phyloP scores from a whole-genome alignment of 208 protist genomes.

The Leishmania aethiopica region DNA sequence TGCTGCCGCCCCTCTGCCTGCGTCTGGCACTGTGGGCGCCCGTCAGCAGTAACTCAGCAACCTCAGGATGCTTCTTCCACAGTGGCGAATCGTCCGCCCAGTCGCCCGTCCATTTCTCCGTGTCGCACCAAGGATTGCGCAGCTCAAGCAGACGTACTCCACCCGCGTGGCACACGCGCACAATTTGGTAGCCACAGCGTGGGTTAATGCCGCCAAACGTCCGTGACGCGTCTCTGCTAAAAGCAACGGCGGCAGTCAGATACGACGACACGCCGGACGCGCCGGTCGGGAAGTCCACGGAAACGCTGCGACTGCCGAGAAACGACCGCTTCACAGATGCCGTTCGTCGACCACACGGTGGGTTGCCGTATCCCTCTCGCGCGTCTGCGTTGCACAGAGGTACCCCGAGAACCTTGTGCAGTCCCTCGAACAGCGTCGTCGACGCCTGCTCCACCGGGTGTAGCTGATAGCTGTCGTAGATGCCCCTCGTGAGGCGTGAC shows the following conservation, averaged over 20 bases:
- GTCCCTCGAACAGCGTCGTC: conserved; percentile 10
- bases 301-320: not conserved
- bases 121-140: conserved; percentile 38
- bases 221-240: conserved; percentile 39
- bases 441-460: conserved; percentile 22
- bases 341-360: not conserved
- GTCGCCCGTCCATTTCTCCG: conserved; percentile 63
- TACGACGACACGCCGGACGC: not conserved
- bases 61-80: conserved; percentile 69
- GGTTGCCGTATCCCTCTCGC: too few species aligned
- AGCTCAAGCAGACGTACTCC: conserved; percentile 70
- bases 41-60: conserved; percentile 43
- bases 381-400: not conserved
- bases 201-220: conserved; percentile 57
- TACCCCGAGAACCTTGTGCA: conserved; percentile 8
- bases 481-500: conserved; percentile 22
- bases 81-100: conserved; percentile 73
- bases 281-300: conserved; percentile 7
- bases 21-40: conserved; percentile 1
- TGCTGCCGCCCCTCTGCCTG: not conserved
- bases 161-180: conserved; percentile 61
- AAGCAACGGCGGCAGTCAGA: conserved; percentile 32
- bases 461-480: conserved; percentile 27
- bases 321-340: not conserved
- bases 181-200: conserved; percentile 56